A percentile compares a stretch with the other conserved stretches of the same genome.
Evolutionary conservation across 768 basidiomycete species (phyloP).

Genomic region (Mycena indigotica): DNA sequence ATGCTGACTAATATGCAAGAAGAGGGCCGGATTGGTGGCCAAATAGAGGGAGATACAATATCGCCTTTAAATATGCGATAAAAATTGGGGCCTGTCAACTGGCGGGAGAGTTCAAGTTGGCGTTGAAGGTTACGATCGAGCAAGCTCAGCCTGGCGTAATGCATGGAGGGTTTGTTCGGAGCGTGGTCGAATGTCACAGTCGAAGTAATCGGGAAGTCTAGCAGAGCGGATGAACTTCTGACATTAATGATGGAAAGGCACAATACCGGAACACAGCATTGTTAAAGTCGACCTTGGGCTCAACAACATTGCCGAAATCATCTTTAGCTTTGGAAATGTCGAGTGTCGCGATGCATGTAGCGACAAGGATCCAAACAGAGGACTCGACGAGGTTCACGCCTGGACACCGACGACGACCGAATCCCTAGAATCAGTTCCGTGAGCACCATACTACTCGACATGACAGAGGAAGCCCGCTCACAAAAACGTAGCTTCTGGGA

Average conservation of each 20-base stretch:
- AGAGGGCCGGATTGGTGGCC: constrained; percentile 3
- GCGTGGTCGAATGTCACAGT: constrained; percentile 52
- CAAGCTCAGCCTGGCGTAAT: constrained; percentile 36
- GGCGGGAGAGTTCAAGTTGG: not conserved
- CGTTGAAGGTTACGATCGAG: constrained; percentile 9
- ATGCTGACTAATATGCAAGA: not conserved
- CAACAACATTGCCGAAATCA: constrained; percentile 44
- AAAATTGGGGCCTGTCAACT: not conserved
- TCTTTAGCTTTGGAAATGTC: constrained; percentile 56
- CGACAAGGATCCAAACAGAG: constrained; percentile 60
- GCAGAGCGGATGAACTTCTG: too few relatives aligned
- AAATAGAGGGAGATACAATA: not conserved
- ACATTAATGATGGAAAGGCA: constrained; percentile 21
- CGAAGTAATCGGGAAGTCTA: constrained; percentile 52
- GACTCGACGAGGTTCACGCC: constrained; percentile 65
- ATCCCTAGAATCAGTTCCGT: constrained; percentile 36
- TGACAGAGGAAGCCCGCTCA: constrained; percentile 14
- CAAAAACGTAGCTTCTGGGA: constrained; percentile 22
- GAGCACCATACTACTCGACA: constrained; percentile 31
- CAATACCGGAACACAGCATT: constrained; percentile 63
- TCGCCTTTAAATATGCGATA: constrained; percentile 6
- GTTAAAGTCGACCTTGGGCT: constrained; percentile 56
- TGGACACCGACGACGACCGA: constrained; percentile 61
- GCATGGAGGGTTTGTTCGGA: constrained; percentile 46
- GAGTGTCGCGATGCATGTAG: constrained; percentile 58